Base-by-base conservation (phyloP, 2,329 filamentous ascomycete species). In the Zymoseptoria brevis region DNA sequence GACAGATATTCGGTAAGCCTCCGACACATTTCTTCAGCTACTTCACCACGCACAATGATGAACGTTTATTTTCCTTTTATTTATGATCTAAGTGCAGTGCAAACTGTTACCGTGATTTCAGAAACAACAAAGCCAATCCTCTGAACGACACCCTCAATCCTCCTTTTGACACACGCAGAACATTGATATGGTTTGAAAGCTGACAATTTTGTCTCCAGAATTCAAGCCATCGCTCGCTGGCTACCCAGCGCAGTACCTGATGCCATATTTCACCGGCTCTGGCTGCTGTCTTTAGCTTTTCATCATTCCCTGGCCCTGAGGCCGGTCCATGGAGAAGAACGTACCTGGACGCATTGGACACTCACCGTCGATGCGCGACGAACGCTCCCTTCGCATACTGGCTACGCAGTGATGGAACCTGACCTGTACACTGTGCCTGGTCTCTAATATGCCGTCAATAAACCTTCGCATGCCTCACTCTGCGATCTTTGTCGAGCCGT, bases 61-160 rank as follows among this genome's bases (percentile, higher is more conserved):
- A 53, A 26, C 22, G 29, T 29, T 24, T 53, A 53, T 53, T 53
- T 53, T 53, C 51, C 51, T 53, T 53, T 53, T n/a, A 53, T 53
- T 53, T 53, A 53, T 53, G 51, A 53, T 53, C 51, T 53, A 53
- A 53, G 51, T 53, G 51, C 51, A 53, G 51, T 24, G 51, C 22
- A 53, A 53, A 24, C 51, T 53, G 51, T 53, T 53, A 30, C 51
- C 51, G 29, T 53, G 51, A 53, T 53, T 53, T 19, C 22, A 16
- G 19, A 26, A 53, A 26, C 22, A 22, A 53, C 51, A 53, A 24
- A 53, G 51, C 51, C 51, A 53, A 53, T 53, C 51, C 51, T 19
- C 51, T 53, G 51, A 53, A 13, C 51, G n/a, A 22, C 8, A 30
- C 8, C 51, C 22, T 19, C 19, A 24, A 29, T n/a, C 6, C 51